phyloP scores from a whole-genome alignment of 2,329 filamentous ascomycete genomes.

The Aspergillus quadrilineatus region DNA sequence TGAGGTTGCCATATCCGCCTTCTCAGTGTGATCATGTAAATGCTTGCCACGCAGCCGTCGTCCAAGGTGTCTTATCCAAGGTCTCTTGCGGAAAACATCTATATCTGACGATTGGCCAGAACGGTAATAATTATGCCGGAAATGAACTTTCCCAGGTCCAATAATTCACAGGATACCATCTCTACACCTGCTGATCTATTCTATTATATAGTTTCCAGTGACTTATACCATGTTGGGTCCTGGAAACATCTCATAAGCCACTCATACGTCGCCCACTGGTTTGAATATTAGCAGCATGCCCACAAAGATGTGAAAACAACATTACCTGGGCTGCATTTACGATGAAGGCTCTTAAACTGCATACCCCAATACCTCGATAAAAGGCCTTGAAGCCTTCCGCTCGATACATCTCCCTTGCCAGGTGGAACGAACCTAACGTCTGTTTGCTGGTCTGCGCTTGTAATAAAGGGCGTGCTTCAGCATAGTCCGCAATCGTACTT shows the following conservation, averaged over 20 bases:
- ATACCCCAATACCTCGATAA: slow-evolving; percentile 74
- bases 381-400: slow-evolving; percentile 63
- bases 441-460: slow-evolving; percentile 18
- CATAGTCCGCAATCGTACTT: slow-evolving; percentile 48
- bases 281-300: slow-evolving; percentile 12
- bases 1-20: too few species aligned
- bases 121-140: too few species aligned
- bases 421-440: slow-evolving; percentile 57
- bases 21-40: too few species aligned
- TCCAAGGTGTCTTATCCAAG: too few species aligned
- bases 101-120: too few species aligned
- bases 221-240: slow-evolving; percentile 17
- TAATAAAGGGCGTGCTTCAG: slow-evolving; percentile 26
- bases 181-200: background rate
- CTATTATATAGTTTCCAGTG: slow-evolving; percentile 4
- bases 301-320: slow-evolving; percentile 15
- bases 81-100: too few species aligned
- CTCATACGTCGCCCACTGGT: slow-evolving; percentile 84
- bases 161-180: background rate
- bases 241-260: slow-evolving; percentile 66
- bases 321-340: slow-evolving; percentile 79
- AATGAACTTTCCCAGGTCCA: too few species aligned
- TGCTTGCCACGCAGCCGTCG: too few species aligned
- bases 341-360: slow-evolving; percentile 81
- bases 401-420: slow-evolving; percentile 66